Evolutionary conservation across 805 yeast species (phyloP).

Genomic region (Candida qinlingensis): DNA sequence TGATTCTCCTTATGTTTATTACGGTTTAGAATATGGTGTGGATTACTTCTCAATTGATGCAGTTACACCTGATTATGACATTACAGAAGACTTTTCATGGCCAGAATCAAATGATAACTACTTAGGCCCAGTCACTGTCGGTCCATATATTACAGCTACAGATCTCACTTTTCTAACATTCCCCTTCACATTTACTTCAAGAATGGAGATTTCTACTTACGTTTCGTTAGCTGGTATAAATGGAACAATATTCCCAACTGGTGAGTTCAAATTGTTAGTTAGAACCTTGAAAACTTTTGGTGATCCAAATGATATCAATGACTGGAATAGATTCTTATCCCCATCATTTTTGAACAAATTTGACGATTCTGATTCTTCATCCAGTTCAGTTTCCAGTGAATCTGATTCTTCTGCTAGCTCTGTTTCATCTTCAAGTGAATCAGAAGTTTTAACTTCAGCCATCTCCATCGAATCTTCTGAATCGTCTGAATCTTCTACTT

Average conservation of each 20-base stretch:
- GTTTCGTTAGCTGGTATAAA: constrained; percentile 8
- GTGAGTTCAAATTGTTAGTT: constrained; percentile 9
- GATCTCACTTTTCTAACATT: too few species aligned
- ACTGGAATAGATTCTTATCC: constrained; percentile 9
- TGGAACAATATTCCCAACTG: constrained; percentile 10
- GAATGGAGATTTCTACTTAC: constrained; percentile 2
- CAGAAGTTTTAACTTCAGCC: not conserved
- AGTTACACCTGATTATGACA: constrained; percentile 12
- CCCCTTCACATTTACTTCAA: constrained; percentile 6
- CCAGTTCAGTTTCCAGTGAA: not conserved
- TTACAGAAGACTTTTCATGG: constrained; percentile 3
- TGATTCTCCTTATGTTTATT: constrained; percentile 8
- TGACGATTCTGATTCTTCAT: not conserved
- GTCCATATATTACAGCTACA: too few species aligned
- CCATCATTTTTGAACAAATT: constrained; percentile 3
- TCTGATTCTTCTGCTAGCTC: not conserved
- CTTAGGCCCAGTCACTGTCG: not conserved
- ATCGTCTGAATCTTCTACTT: not conserved
- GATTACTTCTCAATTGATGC: constrained; percentile 11
- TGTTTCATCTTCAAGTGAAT: constrained; percentile 1
- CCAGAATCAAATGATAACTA: constrained; percentile 6
- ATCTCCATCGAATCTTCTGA: not conserved
- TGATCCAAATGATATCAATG: constrained; percentile 1
- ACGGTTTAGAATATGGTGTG: constrained; percentile 8
- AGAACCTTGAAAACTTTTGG: constrained; percentile 12